phyloP scores from a whole-genome alignment of 2,329 filamentous ascomycete genomes.

The Calonectria leucothoes region DNA sequence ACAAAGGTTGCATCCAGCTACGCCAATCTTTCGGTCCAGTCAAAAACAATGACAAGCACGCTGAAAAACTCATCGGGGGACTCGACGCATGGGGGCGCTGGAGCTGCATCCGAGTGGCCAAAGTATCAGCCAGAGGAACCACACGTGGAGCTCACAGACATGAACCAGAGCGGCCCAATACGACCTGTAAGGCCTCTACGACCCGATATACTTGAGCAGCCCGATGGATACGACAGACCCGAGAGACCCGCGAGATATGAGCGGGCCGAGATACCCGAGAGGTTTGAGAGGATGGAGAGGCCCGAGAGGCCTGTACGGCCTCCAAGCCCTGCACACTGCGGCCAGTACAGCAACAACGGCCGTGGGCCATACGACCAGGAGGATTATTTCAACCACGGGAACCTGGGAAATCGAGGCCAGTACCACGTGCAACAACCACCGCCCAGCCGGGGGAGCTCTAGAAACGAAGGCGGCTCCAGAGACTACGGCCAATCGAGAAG shows the following conservation, averaged over 20 bases:
- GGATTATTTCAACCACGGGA: not conserved
- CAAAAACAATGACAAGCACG: not conserved
- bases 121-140: not conserved
- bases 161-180: not conserved
- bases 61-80: not conserved
- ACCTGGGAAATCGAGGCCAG: not conserved
- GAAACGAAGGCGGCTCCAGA: not conserved
- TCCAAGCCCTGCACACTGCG: not conserved
- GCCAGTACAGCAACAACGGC: not conserved
- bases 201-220: not conserved
- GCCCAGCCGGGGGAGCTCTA: not conserved
- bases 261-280: not conserved
- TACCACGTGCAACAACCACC: no score
- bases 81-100: not conserved
- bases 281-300: no score
- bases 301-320: not conserved
- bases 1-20: slow-evolving; percentile 25
- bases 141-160: slow-evolving; percentile 1
- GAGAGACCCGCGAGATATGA: not conserved
- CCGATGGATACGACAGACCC: not conserved
- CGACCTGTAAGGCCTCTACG: not conserved
- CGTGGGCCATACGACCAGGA: not conserved
- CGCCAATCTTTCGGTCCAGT: slow-evolving; percentile 23
- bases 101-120: not conserved
- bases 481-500: not conserved